A percentile compares a stretch with the other conserved stretches of the same genome.
Conservation (phyloP, 2,329 filamentous ascomycete species). For the Dothidotthia symphoricarpi region DNA sequence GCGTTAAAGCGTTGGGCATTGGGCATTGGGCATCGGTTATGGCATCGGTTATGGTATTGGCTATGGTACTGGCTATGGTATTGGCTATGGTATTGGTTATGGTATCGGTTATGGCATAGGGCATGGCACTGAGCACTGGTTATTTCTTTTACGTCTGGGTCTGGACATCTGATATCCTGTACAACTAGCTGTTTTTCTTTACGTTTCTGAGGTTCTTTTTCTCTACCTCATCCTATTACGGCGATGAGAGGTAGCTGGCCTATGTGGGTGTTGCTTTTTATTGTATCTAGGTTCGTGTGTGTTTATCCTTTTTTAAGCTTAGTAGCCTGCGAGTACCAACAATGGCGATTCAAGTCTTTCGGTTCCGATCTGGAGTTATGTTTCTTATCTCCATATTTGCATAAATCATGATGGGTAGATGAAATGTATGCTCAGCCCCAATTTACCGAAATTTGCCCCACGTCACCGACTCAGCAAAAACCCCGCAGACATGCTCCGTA, state of each 20-base stretch:
- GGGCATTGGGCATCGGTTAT: too few relatives aligned
- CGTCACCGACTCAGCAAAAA: conserved; percentile 5
- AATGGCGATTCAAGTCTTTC: too few relatives aligned
- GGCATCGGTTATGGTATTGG: conserved; percentile 19
- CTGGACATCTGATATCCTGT: conserved; percentile 39
- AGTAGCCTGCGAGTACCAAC: too few relatives aligned
- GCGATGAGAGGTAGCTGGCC: not conserved
- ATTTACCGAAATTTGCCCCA: conserved; percentile 13
- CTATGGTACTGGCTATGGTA: too few relatives aligned
- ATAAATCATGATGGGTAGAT: too few relatives aligned
- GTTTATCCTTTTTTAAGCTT: too few relatives aligned
- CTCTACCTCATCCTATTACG: not conserved
- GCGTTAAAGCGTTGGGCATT: conserved; percentile 17
- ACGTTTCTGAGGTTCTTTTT: conserved; percentile 10
- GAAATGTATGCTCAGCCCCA: too few relatives aligned
- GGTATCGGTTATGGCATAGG: conserved; percentile 22
- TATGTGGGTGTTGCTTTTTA: not conserved
- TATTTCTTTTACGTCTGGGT: conserved; percentile 14
- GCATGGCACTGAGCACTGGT: too few relatives aligned
- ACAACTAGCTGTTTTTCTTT: conserved; percentile 24
- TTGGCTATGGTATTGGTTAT: too few relatives aligned
- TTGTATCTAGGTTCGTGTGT: not conserved
- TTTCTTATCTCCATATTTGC: too few relatives aligned
- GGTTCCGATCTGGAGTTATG: too few relatives aligned
- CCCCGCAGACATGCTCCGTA: conserved; percentile 7